Conservation (phyloP, 805 yeast species). For the Ogataea corticis region DNA sequence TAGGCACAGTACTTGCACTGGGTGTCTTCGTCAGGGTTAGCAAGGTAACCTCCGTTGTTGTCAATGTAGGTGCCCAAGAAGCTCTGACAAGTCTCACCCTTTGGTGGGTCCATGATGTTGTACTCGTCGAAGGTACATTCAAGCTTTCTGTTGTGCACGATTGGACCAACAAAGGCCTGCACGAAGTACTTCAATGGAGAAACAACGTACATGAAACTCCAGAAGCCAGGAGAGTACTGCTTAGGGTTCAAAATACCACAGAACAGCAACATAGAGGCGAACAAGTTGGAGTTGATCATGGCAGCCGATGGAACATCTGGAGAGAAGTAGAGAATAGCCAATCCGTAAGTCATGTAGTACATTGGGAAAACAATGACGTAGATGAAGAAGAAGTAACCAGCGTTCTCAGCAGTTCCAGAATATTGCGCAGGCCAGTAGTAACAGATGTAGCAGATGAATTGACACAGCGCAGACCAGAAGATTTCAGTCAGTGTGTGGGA, state of each 20-base stretch:
- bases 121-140: constrained; percentile 40
- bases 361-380: constrained; percentile 26
- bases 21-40: constrained; percentile 48
- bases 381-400: constrained; percentile 37
- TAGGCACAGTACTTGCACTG: constrained; percentile 52
- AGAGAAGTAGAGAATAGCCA: constrained; percentile 43
- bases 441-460: constrained; percentile 50
- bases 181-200: constrained; percentile 52
- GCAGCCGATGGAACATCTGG: constrained; percentile 46
- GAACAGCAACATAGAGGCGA: constrained; percentile 36
- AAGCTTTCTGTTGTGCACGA: constrained; percentile 41
- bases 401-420: constrained; percentile 52
- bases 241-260: constrained; percentile 47
- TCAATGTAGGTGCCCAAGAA: constrained; percentile 40
- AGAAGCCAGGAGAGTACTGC: constrained; percentile 46
- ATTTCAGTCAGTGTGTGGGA: constrained; percentile 58
- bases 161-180: constrained; percentile 41
- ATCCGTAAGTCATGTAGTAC: constrained; percentile 36
- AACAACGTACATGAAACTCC: constrained; percentile 46
- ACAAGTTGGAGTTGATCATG: constrained; percentile 40
- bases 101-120: constrained; percentile 41
- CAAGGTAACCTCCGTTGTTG: constrained; percentile 47
- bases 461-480: constrained; percentile 54
- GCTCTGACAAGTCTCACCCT: constrained; percentile 50
- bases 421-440: constrained; percentile 45